Evolutionary conservation across 129 eudicot species (phyloP), one percentile per base, ranked within the genome.

Genomic region (Escallonia rubra): DNA sequence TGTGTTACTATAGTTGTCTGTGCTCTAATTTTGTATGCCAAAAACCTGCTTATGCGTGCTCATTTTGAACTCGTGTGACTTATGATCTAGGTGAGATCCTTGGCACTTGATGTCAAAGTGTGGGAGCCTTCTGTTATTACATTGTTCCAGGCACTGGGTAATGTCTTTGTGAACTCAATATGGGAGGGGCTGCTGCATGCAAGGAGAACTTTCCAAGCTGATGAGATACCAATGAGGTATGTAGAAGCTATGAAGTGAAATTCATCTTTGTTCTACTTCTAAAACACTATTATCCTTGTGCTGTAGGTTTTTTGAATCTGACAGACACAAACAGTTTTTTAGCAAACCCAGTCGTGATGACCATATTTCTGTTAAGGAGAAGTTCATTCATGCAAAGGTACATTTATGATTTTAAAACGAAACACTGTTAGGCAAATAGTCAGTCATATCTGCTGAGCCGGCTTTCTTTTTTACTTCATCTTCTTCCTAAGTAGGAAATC

Each of bases 361-460:
- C 75, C 97, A 82, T 76, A 86, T 89, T 63, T 79, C 96, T 61
- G 63, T 73, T 8, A 92, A 92, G 79, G 98, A 92, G 79, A 82
- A 88, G 86, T 92, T 83, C 80, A 89, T 92, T 71, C 83, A 86
- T 64, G 89, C 95, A 72, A 92, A 92, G 98, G 98, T 84, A 92
- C 50, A 51, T 9, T 71, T 43, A 11, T 67, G 8, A 10, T 46
- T 40, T 38, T 40, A 23, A 23, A 23, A 23, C 34, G 34, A 23
- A 23, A 23, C 34, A 23, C 34, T 23, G 34, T 23, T 23, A 23
- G 34, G 34, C 34, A 23, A 23, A 23, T 23, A 23, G 34, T 23
- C 34, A 23, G 34, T 23, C 34, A 23, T 46, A 9, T 46, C 50
- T 46, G 50, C 50, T 46, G 50, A 46, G 10, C 10, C 10, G 6